These are phyloP conservation scores for Xylariomycetidae sp. DNA, from an alignment of 2,329 filamentous ascomycete genomes.

Conservation along the genomic window DNA sequence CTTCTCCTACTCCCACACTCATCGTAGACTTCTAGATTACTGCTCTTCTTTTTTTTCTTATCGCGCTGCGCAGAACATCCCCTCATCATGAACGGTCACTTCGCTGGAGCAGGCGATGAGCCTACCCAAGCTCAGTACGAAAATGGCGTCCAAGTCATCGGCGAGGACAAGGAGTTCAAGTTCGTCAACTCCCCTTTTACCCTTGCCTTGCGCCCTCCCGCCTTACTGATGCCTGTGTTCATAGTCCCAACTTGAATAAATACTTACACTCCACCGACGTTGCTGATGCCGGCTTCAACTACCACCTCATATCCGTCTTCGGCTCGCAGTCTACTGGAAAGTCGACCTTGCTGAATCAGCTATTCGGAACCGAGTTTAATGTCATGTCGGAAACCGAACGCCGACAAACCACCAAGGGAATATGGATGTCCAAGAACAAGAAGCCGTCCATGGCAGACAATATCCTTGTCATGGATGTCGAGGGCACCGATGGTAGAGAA, in stretches of 20 bases:
- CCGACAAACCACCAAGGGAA: conserved; percentile 96
- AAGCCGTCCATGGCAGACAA: conserved; percentile 82
- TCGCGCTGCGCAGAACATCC: no score
- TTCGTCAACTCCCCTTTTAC: conserved; percentile 41
- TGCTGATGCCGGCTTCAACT: conserved; percentile 91
- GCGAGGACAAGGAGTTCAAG: conserved; percentile 97
- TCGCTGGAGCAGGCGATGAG: conserved; percentile 66
- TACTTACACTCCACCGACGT: conserved; percentile 80
- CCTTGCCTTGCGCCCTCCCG: conserved; percentile 3
- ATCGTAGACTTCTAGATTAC: no score
- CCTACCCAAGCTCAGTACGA: conserved; percentile 67
- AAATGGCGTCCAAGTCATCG: conserved; percentile 94
- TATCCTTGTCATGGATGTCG: conserved; percentile 98
- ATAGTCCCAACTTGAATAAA: conserved; percentile 68
- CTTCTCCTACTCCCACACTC: no score
- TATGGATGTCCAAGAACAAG: conserved; percentile 99
- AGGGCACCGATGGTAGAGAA: conserved; percentile 94
- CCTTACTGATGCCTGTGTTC: conserved; percentile 9
- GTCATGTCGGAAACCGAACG: conserved; percentile 96
- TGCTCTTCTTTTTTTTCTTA: no score
- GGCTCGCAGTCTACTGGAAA: conserved; percentile 98
- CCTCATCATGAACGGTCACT: conserved; percentile 83
- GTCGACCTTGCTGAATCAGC: conserved; percentile 90
- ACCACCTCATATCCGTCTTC: conserved; percentile 98
- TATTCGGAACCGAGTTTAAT: conserved; percentile 93